Conservation (phyloP, 371 early-diverging fungal species). For the Lichtheimia ramosa region DNA sequence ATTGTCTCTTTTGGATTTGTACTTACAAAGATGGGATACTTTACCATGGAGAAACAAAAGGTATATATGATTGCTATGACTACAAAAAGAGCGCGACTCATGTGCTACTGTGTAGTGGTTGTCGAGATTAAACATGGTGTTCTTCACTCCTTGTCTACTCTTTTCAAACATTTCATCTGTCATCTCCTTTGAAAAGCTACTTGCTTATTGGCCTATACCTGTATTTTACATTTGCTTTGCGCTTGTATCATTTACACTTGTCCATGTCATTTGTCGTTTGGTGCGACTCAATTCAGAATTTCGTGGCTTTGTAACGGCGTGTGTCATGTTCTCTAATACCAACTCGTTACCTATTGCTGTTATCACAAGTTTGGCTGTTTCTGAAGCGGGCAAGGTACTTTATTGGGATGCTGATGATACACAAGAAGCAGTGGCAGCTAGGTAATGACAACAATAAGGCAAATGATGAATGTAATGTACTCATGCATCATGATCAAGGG, state of each 20-base stretch:
- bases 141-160: slow-evolving; percentile 71
- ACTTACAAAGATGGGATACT: slow-evolving; percentile 49
- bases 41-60: slow-evolving; percentile 55
- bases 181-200: slow-evolving; percentile 56
- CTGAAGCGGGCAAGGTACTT: slow-evolving; percentile 60
- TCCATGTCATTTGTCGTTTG: slow-evolving; percentile 33
- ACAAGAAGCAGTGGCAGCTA: slow-evolving; percentile 60
- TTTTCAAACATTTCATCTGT: slow-evolving; percentile 69
- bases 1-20: slow-evolving; percentile 52
- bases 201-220: slow-evolving; percentile 75
- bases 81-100: neutral
- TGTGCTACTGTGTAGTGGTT: slow-evolving; percentile 39
- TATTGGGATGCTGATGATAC: slow-evolving; percentile 64
- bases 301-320: slow-evolving; percentile 63
- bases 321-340: slow-evolving; percentile 71
- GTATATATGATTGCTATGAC: slow-evolving; percentile 24
- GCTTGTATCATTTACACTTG: slow-evolving; percentile 15
- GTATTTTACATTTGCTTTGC: slow-evolving; percentile 58
- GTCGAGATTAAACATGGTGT: slow-evolving; percentile 61
- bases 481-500: slow-evolving; percentile 32
- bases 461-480: neutral
- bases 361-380: slow-evolving; percentile 69
- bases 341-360: slow-evolving; percentile 76
- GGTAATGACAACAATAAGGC: slow-evolving; percentile 34
- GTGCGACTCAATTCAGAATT: slow-evolving; percentile 51